Evolutionary conservation across 768 basidiomycete genomes (phyloP), one percentile per base, ranked within the genome.

Genomic region (Xerocomellus chrysenteron): DNA sequence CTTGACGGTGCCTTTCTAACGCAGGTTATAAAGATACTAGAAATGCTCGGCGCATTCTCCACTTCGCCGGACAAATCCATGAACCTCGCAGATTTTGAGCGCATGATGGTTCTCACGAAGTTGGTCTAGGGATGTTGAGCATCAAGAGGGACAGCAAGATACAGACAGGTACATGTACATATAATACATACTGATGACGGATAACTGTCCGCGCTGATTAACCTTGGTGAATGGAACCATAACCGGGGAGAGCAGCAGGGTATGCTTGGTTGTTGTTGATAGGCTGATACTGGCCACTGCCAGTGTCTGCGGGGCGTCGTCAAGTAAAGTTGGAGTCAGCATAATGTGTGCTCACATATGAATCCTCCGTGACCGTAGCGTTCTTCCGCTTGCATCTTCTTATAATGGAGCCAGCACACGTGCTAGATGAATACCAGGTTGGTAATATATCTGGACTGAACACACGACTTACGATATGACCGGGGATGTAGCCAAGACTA

Each of bases 381-480:
- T 64, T 92, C 90, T 64, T 92, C 89, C 0, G 92, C 93, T 64
- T 90, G 80, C 81, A 92, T 92, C 81, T 87, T 89, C 81, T 81
- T 87, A 76, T 93, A 93, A 54, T 94, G 92, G 50, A 95, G 79
- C 88, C 88, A 93, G 75, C 93, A 92, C 2, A 90, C 88, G 67
- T 94, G 91, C 82, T 83, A 50, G 5, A 36, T 43, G 40, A 33
- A 33, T 7, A 32, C 60, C 32, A 39, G 35, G 16, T 47, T 36
- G 53, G 39, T 30, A 39, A 45, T 30, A 14, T 16, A 13, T 13
- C 21, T 33, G 36, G 26, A 36, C 4, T 13, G 14, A 36, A 19
- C 3, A 13, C n/a, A 33, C 6, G 39, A 68, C 79, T 56, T 47
- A 80, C 81, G 45, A 83, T 69, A 55, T 76, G 79, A 2, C 83